A percentile compares a stretch with the other conserved stretches of the same genome.
Evolutionary conservation across 257 asterid species (phyloP).

Genomic region (Petunia axillaris): DNA sequence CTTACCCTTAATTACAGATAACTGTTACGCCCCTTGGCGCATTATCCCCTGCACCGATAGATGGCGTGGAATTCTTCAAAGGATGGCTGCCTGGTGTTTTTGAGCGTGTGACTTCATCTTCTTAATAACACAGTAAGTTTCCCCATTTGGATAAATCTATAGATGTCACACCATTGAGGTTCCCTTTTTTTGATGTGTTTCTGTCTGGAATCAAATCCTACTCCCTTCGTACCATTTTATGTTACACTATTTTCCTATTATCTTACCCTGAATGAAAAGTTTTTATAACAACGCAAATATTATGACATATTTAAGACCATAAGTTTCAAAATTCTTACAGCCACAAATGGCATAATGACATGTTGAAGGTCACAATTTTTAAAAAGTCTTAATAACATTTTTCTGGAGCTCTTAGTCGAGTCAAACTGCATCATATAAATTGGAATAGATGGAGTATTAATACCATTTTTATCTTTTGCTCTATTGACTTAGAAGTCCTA

Average conservation of each 20-base stretch:
- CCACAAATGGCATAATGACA: no score
- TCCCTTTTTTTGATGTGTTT: not conserved
- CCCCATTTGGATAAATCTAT: not conserved
- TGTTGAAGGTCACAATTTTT: no score
- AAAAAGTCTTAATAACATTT: no score
- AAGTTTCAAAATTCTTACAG: no score
- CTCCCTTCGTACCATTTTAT: no score
- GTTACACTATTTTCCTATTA: no score
- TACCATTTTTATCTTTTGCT: not conserved
- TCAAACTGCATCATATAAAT: no score
- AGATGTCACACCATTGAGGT: not conserved
- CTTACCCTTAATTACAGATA: conserved; percentile 54
- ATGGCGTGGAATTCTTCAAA: conserved; percentile 55
- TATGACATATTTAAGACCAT: no score
- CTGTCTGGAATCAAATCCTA: not conserved
- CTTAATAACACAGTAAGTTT: not conserved
- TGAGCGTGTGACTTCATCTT: conserved; percentile 31
- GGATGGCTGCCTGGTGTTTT: conserved; percentile 59
- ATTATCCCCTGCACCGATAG: conserved; percentile 62
- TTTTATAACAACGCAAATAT: no score
- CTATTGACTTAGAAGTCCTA: not conserved
- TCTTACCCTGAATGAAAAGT: no score
- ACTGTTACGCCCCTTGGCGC: conserved; percentile 81
- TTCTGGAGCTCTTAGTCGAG: no score
- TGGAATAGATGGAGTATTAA: no score